Base-by-base conservation (phyloP, 192 early-diverging fungal genomes). In the Coemansia sp. region DNA sequence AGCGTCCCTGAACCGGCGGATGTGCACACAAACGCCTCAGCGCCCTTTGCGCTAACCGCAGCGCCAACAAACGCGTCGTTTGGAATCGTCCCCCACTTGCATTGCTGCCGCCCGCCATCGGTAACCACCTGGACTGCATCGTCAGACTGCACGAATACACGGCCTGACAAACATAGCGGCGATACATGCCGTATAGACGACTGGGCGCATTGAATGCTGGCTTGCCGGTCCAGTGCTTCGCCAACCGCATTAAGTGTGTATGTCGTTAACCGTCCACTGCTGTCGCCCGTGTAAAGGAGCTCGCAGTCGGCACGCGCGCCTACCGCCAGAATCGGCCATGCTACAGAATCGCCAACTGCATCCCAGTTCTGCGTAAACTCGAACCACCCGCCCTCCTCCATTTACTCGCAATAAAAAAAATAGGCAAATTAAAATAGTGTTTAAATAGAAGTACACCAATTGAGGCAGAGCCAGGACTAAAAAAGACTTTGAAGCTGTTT, bases 251-350 rank as follows among this genome's bases (percentile, higher is more conserved):
- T 44, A 46, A 82, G 69, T 68, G 81, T 62, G 40, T 87, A 87
- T 2, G 90, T 88, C 12, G 87, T 69, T 10, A 92, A 73, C 23
- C 86, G 87, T 14, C 93, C 90, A 62, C 88, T 87, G 45, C 88
- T 88, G 62, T 92, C 88, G 53, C 92, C 95, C 2, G 85, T 67
- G 89, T 93, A 97, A 48, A 98, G 38, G 6, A 96, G 82, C 67
- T 95, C 92, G 59, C 92, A 88, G 50, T 84, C 71, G 1, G 82
- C 64, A 69, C 92, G 91, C 54, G 89, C 55, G 4, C 45, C 62
- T 5, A 69, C 57, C 6, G 71, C 32, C 5, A 66, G 24, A 21
- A 71, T 42, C 11, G 77, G 70, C 72, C 72, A 75, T 4, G 38
- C 66, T 18, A 53, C 45, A 21, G 51, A 14, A 5, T 56, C 52